phyloP scores from a whole-genome alignment of 495 filamentous ascomycete species.

The Xylaria cubensis region DNA sequence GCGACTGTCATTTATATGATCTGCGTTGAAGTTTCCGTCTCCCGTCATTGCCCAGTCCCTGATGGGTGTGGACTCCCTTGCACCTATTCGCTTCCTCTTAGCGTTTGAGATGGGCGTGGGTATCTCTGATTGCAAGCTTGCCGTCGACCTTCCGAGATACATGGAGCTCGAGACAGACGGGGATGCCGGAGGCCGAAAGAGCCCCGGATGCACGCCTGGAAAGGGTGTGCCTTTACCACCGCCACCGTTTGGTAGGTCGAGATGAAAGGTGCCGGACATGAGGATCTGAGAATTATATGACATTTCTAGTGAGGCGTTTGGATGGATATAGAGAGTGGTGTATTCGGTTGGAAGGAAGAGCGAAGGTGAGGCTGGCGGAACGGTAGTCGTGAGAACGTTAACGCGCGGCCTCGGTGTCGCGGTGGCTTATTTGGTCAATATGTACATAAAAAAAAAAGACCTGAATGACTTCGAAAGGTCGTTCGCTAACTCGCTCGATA shows the following conservation, averaged over 20 bases:
- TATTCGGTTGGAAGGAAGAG: not conserved
- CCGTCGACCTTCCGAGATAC: constrained; percentile 61
- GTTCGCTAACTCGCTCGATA: constrained; percentile 1
- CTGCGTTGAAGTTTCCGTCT: constrained; percentile 35
- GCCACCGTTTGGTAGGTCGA: constrained; percentile 47
- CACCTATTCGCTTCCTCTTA: constrained; percentile 51
- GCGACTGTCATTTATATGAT: constrained; percentile 22
- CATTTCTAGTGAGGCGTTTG: constrained; percentile 38
- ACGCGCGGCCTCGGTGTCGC: not conserved
- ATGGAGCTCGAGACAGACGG: constrained; percentile 66
- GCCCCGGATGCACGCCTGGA: constrained; percentile 61
- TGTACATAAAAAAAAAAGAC: constrained; percentile 1
- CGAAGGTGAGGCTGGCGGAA: not conserved
- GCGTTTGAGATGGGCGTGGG: constrained; percentile 35
- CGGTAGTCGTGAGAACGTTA: not conserved
- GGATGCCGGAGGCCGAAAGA: constrained; percentile 75
- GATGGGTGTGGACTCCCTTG: constrained; percentile 40
- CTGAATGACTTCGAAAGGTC: not conserved
- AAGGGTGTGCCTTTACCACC: constrained; percentile 41
- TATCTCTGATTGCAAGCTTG: constrained; percentile 54
- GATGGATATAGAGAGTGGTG: not conserved
- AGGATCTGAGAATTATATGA: constrained; percentile 50
- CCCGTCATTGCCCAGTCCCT: constrained; percentile 41
- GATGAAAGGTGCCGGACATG: constrained; percentile 58
- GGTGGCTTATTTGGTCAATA: not conserved